Base-by-base conservation (phyloP, 768 basidiomycete genomes). In the Leucocoprinus birnbaumii region DNA sequence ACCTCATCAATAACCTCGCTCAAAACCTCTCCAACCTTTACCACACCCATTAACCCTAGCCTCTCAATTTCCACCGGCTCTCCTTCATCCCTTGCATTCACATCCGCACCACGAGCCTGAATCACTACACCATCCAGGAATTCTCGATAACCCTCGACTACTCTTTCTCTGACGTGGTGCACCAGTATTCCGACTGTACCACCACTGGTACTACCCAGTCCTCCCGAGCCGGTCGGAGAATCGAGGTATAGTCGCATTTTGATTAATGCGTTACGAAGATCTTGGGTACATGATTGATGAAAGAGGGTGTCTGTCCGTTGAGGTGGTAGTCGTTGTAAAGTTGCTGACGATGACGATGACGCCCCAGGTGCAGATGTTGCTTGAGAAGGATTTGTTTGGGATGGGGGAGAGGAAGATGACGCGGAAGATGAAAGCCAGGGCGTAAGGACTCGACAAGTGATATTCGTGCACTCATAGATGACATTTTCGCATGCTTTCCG, bases 401-500 rank as follows among this genome's bases (percentile, higher is more conserved):
- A 14, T 22, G 27, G 56, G 50, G 62, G 62, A 56, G 35, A 58
- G 7, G 48, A 48, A 16, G 53, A 55, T 11, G 62, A 60, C 11
- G 63, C 69, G 42, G 83, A 78, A 41, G 76, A 75, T 24, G 83
- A 79, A 1, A 84, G 71, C 84, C 91, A 95, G 18, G 73, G 64
- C 27, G 75, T 81, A 16, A 94, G 67, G 0, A 87, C 80, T 3
- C 73, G 72, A 40, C 84, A 84, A 22, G 90, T 77, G 0, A 75
- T 67, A 37, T 75, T 71, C 7, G 85, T 77, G 58, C 85, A 86
- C 13, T 80, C 69, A 2, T 76, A 69, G 55, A 98, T 96, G 35
- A 93, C 79, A 38, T 85, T 83, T 72, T 96, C 93, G 71, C 95
- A 98, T 0, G 85, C 87, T 16, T 76, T 75, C 63, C 93, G 91